Percentiles rank a stretch among this genome's conserved stretches.
Evolutionary conservation across 169 alveolate genomes (phyloP).

Genomic region (Eimeria falciformis): DNA sequence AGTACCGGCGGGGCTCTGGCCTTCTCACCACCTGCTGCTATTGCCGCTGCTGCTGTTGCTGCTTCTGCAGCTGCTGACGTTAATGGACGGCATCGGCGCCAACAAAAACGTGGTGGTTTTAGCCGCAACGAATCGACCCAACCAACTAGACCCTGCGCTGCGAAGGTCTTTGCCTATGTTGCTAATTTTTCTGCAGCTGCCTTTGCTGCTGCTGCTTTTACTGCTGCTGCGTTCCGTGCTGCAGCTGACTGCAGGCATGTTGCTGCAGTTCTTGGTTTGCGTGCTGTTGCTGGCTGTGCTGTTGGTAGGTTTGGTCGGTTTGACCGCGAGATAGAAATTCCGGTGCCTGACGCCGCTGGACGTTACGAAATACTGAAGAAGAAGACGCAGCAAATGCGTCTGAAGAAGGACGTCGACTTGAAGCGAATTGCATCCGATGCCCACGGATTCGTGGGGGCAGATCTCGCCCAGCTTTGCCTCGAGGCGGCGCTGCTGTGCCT

Average conservation of each 20-base stretch:
- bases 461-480: constrained; percentile 95
- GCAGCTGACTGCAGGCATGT: not conserved
- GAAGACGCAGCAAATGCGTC: constrained; percentile 90
- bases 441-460: constrained; percentile 96
- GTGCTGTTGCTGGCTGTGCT: not conserved
- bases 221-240: constrained; percentile 1
- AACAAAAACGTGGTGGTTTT: constrained; percentile 93
- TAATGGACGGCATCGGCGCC: constrained; percentile 94
- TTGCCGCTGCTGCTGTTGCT: constrained; percentile 29
- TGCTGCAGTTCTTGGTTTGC: constrained; percentile 6
- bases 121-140: constrained; percentile 95
- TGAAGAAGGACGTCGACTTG: constrained; percentile 88
- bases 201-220: not conserved
- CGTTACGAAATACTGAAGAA: constrained; percentile 91
- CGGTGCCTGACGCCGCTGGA: constrained; percentile 91
- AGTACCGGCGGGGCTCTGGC: too few relatives aligned
- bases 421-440: constrained; percentile 92
- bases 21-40: not conserved
- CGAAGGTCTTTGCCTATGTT: not conserved
- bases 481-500: constrained; percentile 98
- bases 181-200: constrained; percentile 1
- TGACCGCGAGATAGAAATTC: constrained; percentile 91
- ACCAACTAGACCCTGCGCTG: constrained; percentile 88
- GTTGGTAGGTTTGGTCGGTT: constrained; percentile 90
- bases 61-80: constrained; percentile 93